phyloP scores from a whole-genome alignment of 2,329 filamentous ascomycete genomes.

The Emergomyces africanus region DNA sequence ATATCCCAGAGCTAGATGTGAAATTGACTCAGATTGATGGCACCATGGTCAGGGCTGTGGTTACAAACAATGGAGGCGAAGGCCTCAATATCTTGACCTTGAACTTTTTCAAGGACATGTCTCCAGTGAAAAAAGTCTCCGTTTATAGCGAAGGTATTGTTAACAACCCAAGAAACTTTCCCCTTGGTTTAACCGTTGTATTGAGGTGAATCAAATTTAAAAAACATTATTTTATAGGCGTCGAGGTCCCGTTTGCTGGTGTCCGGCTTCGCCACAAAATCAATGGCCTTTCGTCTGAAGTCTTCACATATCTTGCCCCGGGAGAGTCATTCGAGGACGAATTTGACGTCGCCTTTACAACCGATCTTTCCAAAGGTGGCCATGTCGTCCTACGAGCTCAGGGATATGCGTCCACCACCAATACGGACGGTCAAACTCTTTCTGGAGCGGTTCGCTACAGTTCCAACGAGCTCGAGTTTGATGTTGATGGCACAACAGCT shows the following conservation, averaged over 20 bases:
- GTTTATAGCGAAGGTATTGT: constrained; percentile 20
- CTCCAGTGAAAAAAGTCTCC: constrained; percentile 24
- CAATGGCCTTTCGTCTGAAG: constrained; percentile 17
- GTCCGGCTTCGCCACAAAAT: constrained; percentile 19
- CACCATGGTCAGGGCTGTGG: constrained; percentile 23
- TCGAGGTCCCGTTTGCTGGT: constrained; percentile 21
- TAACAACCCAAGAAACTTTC: neutral
- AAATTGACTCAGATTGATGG: constrained; percentile 20
- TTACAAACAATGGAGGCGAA: constrained; percentile 23
- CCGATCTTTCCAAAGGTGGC: constrained; percentile 37
- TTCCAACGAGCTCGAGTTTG: constrained; percentile 46
- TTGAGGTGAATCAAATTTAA: constrained; percentile 2
- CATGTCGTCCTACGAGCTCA: constrained; percentile 43
- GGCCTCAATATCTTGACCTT: constrained; percentile 23
- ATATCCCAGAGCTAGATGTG: constrained; percentile 18
- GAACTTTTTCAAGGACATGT: constrained; percentile 24
- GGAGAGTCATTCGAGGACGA: constrained; percentile 20
- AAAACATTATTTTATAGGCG: constrained; percentile 13
- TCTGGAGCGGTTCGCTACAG: constrained; percentile 43
- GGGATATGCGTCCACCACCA: constrained; percentile 46
- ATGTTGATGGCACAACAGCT: constrained; percentile 45
- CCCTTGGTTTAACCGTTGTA: neutral
- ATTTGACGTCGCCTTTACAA: constrained; percentile 24
- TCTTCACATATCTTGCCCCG: constrained; percentile 18
- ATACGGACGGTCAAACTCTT: constrained; percentile 40